Conservation (phyloP, 2,329 filamentous ascomycete species). For the Colletotrichum truncatum region DNA sequence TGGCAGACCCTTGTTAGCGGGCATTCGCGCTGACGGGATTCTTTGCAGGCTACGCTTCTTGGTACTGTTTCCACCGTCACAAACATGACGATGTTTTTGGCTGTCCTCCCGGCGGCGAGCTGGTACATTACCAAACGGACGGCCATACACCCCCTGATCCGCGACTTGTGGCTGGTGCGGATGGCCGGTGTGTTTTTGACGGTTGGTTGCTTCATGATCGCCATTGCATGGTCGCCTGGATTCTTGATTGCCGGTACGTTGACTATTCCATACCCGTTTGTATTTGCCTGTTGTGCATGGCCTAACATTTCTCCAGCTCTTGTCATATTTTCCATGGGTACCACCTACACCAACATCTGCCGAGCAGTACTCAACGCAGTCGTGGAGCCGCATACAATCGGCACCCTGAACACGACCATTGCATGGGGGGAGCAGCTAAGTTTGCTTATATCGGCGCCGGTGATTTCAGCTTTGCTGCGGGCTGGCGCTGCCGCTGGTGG, state of each 20-base stretch:
- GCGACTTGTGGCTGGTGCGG: slow-evolving; percentile 52
- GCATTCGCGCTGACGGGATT: neutral
- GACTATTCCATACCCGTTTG: neutral
- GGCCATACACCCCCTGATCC: slow-evolving; percentile 42
- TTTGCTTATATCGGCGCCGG: slow-evolving; percentile 54
- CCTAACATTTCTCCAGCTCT: slow-evolving; percentile 43
- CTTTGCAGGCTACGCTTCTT: slow-evolving; percentile 50
- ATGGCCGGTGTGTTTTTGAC: slow-evolving; percentile 41
- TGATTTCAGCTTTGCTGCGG: slow-evolving; percentile 56
- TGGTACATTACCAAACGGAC: slow-evolving; percentile 40
- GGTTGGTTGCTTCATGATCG: slow-evolving; percentile 47
- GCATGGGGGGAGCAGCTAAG: slow-evolving; percentile 59
- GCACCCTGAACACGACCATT: slow-evolving; percentile 62
- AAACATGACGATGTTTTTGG: slow-evolving; percentile 48
- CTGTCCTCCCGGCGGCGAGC: slow-evolving; percentile 47
- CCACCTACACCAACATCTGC: slow-evolving; percentile 51
- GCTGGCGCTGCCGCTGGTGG: slow-evolving; percentile 56
- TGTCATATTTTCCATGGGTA: slow-evolving; percentile 54
- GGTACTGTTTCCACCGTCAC: slow-evolving; percentile 47
- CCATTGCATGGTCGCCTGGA: slow-evolving; percentile 44
- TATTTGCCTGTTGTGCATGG: no score
- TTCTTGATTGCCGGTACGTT: slow-evolving; percentile 39
- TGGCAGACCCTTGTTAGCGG: no score
- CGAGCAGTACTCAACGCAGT: slow-evolving; percentile 62
- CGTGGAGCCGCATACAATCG: slow-evolving; percentile 62